phyloP scores from a whole-genome alignment of 208 protist genomes.

The Tetramitus jugosus region DNA sequence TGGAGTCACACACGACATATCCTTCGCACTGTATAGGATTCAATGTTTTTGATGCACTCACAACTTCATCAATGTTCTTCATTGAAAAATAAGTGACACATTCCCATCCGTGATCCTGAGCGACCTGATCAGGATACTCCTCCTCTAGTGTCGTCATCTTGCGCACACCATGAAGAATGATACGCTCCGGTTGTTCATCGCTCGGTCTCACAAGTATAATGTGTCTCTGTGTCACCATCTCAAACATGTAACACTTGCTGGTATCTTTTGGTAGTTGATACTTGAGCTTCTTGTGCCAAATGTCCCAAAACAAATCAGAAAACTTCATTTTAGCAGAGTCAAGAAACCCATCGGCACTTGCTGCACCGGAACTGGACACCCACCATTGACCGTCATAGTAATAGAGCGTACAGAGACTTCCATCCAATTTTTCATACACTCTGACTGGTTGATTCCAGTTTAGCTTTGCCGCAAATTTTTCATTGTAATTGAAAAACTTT shows the following conservation, averaged over 20 bases:
- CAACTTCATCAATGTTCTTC: not conserved
- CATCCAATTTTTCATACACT: constrained; percentile 21
- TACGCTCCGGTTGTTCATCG: not conserved
- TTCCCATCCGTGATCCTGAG: not conserved
- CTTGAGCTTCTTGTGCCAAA: not conserved
- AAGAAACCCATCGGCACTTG: too few relatives aligned
- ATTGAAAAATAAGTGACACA: not conserved
- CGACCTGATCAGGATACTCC: not conserved
- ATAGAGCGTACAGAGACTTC: not conserved
- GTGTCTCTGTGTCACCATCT: not conserved
- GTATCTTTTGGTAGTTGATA: not conserved
- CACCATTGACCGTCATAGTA: not conserved
- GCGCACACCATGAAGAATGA: not conserved
- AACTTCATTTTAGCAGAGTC: not conserved
- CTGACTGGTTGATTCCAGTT: not conserved
- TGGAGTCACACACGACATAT: constrained; percentile 15
- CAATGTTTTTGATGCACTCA: not conserved
- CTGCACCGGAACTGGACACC: not conserved
- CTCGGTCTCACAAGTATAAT: not conserved
- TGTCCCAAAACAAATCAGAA: constrained; percentile 2
- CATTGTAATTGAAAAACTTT: constrained; percentile 20
- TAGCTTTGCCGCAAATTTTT: not conserved
- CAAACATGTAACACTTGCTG: constrained; percentile 4
- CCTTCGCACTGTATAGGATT: constrained; percentile 6
- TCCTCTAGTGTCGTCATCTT: not conserved